phyloP scores from a whole-genome alignment of 2,329 filamentous ascomycete genomes.

The Stagonosporopsis cucurbitacearum region DNA sequence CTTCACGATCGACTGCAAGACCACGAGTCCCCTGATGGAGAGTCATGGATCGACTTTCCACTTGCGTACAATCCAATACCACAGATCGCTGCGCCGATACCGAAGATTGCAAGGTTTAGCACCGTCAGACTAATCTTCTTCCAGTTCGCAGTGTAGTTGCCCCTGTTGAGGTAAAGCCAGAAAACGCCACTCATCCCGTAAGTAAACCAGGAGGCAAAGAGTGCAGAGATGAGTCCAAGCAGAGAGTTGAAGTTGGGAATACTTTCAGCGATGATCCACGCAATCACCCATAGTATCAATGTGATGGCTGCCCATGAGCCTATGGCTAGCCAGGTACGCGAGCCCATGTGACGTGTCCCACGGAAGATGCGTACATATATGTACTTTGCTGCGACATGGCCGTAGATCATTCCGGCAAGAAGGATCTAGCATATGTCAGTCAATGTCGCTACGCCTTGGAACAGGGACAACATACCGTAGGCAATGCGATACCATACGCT shows the following conservation, averaged over 20 bases:
- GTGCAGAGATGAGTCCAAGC: constrained; percentile 62
- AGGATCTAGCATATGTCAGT: constrained; percentile 55
- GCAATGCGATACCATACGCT: constrained; percentile 72
- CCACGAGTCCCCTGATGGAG: constrained; percentile 27
- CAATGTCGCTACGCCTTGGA: background rate
- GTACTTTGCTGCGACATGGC: constrained; percentile 66
- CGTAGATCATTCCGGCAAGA: constrained; percentile 73
- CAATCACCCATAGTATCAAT: constrained; percentile 63
- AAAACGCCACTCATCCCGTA: constrained; percentile 54
- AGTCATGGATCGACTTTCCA: constrained; percentile 33
- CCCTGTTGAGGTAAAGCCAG: constrained; percentile 57
- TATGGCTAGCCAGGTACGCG: constrained; percentile 26
- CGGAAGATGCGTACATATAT: constrained; percentile 69
- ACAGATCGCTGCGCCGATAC: constrained; percentile 30
- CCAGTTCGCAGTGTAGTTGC: constrained; percentile 46
- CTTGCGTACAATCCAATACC: constrained; percentile 33
- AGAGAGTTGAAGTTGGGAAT: constrained; percentile 72
- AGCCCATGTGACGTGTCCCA: constrained; percentile 55
- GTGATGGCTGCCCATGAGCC: constrained; percentile 66
- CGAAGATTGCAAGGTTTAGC: constrained; percentile 53
- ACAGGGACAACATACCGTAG: constrained; percentile 52
- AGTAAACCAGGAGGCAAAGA: constrained; percentile 71
- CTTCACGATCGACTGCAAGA: constrained; percentile 21
- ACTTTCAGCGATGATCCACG: constrained; percentile 71
- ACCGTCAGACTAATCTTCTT: constrained; percentile 55